These are phyloP conservation scores for Rhodotorula sp. DNA, from an alignment of 1,284 basidiomycete species.

Conservation along the genomic window DNA sequence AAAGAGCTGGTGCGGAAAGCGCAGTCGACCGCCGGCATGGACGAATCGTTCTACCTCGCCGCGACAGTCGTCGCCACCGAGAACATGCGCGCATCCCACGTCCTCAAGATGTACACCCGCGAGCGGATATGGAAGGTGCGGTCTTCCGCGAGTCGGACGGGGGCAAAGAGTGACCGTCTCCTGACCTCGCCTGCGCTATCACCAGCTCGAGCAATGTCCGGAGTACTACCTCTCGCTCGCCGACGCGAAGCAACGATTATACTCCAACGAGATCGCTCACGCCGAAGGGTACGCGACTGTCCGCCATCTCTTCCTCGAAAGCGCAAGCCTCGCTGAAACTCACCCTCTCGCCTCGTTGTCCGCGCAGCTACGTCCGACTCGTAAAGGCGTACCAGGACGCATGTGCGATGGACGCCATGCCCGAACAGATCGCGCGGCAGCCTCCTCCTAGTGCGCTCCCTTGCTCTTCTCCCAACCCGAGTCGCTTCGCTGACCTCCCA, in stretches of 20 bases:
- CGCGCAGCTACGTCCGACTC: slow-evolving; percentile 26
- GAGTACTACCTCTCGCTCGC: slow-evolving; percentile 30
- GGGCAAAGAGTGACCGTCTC: neutral
- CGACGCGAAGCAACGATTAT: slow-evolving; percentile 27
- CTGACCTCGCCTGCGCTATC: neutral
- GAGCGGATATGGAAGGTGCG: slow-evolving; percentile 38
- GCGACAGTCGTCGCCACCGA: slow-evolving; percentile 33
- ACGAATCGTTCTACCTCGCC: slow-evolving; percentile 33
- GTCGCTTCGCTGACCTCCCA: neutral
- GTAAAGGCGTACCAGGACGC: slow-evolving; percentile 34
- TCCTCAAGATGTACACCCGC: slow-evolving; percentile 33
- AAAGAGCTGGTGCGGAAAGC: slow-evolving; percentile 30
- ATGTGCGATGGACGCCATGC: slow-evolving; percentile 37
- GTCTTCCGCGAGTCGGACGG: too few species aligned
- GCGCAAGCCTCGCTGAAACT: neutral
- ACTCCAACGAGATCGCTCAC: slow-evolving; percentile 30
- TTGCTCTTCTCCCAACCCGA: neutral
- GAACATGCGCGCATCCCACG: slow-evolving; percentile 37
- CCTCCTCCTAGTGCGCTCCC: slow-evolving; percentile 20
- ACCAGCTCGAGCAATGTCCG: slow-evolving; percentile 37
- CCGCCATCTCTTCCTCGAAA: neutral
- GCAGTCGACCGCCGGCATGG: slow-evolving; percentile 14
- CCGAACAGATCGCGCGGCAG: slow-evolving; percentile 18
- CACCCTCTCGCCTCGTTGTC: too few species aligned
- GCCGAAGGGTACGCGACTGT: slow-evolving; percentile 28